These are phyloP conservation scores for Rhodomyrtus tomentosa DNA, from an alignment of 345 rosid genomes.

Conservation along the genomic window DNA sequence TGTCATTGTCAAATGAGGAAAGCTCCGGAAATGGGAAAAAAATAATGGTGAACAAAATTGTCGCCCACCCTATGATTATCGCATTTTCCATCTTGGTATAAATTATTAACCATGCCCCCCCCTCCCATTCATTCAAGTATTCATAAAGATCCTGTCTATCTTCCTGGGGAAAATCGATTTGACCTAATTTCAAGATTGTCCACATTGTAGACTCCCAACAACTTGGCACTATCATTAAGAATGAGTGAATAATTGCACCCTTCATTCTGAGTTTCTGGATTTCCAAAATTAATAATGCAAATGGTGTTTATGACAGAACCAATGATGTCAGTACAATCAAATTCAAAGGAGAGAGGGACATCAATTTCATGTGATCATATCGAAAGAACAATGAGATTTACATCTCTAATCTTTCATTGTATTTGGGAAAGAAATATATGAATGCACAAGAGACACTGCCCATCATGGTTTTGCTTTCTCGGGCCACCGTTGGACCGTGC, in stretches of 20 bases:
- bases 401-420: not conserved
- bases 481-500: not conserved
- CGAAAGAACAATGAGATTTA: not conserved
- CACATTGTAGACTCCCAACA: too few relatives aligned
- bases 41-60: not conserved
- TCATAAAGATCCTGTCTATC: not conserved
- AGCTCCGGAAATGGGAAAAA: not conserved
- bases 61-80: not conserved
- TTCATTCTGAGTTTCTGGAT: not conserved
- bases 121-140: not conserved
- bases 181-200: not conserved
- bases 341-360: not conserved
- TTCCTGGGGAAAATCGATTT: not conserved
- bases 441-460: not conserved
- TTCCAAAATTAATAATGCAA: not conserved
- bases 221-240: not conserved
- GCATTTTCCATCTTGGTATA: not conserved
- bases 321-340: not conserved
- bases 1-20: not conserved
- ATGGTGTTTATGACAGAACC: not conserved
- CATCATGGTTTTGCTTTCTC: not conserved
- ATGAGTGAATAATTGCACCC: not conserved
- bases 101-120: not conserved
- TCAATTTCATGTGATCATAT: not conserved
- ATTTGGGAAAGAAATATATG: not conserved